phyloP scores from a whole-genome alignment of 176 grass and related monocot species.

The Triticum urartu region DNA sequence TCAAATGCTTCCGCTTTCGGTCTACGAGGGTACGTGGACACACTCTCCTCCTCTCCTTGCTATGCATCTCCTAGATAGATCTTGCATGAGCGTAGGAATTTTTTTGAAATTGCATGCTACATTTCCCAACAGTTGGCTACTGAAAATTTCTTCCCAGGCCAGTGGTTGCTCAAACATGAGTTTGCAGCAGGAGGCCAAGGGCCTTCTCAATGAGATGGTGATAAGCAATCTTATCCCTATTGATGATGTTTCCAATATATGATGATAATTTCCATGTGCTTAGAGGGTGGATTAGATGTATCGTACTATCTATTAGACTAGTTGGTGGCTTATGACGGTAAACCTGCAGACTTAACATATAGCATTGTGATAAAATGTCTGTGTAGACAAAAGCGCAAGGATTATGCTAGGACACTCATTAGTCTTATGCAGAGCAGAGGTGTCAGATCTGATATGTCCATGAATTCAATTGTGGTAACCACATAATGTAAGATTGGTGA shows the following conservation, averaged over 20 bases:
- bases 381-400: neutral
- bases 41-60: too few relatives aligned
- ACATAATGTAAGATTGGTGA: too few relatives aligned
- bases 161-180: slow-evolving; percentile 15
- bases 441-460: slow-evolving; percentile 8
- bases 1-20: too few relatives aligned
- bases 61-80: too few relatives aligned
- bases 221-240: slow-evolving; percentile 33
- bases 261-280: slow-evolving; percentile 39
- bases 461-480: too few relatives aligned
- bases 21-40: too few relatives aligned
- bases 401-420: neutral
- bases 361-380: slow-evolving; percentile 34
- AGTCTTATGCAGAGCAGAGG: slow-evolving; percentile 30
- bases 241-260: slow-evolving; percentile 26
- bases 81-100: too few relatives aligned
- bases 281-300: slow-evolving; percentile 18
- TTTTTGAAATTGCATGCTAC: too few relatives aligned
- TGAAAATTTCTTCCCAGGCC: neutral
- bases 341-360: slow-evolving; percentile 37
- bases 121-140: neutral
- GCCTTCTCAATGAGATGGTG: slow-evolving; percentile 30
- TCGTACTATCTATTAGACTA: slow-evolving; percentile 34
- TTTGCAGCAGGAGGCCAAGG: slow-evolving; percentile 25
- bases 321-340: slow-evolving; percentile 31